Percentiles rank a stretch among this genome's conserved stretches.
Evolutionary conservation across 2,329 filamentous ascomycete species (phyloP).

Genomic region (Phyllosticta ampelicida): DNA sequence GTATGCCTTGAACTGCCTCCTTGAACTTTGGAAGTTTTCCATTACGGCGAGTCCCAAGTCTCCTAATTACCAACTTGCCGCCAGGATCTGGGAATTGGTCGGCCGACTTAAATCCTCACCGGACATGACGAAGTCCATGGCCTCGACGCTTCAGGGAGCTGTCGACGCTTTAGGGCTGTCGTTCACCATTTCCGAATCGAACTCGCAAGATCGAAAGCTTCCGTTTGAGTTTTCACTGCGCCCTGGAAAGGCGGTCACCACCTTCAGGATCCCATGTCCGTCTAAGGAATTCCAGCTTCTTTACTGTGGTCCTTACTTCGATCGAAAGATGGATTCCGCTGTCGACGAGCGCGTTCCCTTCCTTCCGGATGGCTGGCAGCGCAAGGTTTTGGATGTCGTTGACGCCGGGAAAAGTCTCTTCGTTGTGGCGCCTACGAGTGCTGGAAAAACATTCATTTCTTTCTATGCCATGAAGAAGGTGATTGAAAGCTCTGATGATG

Average conservation of each 20-base stretch:
- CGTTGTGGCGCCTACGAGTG: slow-evolving; percentile 66
- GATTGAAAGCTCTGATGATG: slow-evolving; percentile 55
- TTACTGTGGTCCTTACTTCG: slow-evolving; percentile 62
- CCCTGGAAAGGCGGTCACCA: slow-evolving; percentile 17
- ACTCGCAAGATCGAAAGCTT: slow-evolving; percentile 28
- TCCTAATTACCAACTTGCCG: slow-evolving; percentile 33
- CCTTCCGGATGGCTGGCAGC: slow-evolving; percentile 66
- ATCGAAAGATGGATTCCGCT: slow-evolving; percentile 59
- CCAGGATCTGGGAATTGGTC: slow-evolving; percentile 37
- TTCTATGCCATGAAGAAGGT: slow-evolving; percentile 78
- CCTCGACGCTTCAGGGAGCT: slow-evolving; percentile 24
- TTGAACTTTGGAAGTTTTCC: slow-evolving; percentile 36
- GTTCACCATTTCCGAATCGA: slow-evolving; percentile 19
- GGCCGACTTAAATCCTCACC: slow-evolving; percentile 27
- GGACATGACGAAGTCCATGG: slow-evolving; percentile 34
- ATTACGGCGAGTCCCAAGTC: slow-evolving; percentile 13
- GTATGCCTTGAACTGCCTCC: slow-evolving; percentile 39
- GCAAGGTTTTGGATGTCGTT: slow-evolving; percentile 60
- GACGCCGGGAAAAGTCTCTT: slow-evolving; percentile 60
- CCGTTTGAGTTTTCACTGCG: slow-evolving; percentile 28
- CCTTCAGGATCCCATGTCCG: slow-evolving; percentile 28
- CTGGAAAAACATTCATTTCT: slow-evolving; percentile 74
- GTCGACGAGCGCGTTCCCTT: slow-evolving; percentile 62
- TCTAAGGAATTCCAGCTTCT: slow-evolving; percentile 54
- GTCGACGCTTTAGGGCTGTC: slow-evolving; percentile 31